Evolutionary conservation across 108 stramenopile genomes (phyloP).

Genomic region (Conticribra guillardii): DNA sequence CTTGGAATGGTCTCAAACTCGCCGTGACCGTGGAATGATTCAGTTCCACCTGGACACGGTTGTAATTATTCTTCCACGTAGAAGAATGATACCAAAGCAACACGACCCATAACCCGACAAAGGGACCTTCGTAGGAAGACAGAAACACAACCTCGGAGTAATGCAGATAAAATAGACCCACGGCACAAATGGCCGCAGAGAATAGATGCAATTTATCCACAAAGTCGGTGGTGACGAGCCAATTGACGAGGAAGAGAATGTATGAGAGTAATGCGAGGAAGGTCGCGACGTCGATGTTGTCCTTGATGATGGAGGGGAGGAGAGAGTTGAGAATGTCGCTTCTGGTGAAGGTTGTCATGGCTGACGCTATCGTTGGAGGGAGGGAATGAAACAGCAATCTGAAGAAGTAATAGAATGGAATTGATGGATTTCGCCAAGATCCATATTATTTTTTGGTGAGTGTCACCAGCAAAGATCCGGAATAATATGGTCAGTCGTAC

Average conservation of each 20-base stretch:
- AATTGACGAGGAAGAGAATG: constrained; percentile 44
- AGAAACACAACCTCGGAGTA: constrained; percentile 42
- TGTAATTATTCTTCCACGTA: constrained; percentile 41
- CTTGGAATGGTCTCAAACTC: constrained; percentile 40
- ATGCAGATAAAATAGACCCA: constrained; percentile 47
- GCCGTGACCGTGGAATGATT: constrained; percentile 18
- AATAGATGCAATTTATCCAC: constrained; percentile 45
- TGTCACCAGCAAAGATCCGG: too few relatives aligned
- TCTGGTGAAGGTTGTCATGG: background rate
- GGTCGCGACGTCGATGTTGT: constrained; percentile 26
- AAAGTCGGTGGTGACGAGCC: constrained; percentile 53
- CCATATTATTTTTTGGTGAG: too few relatives aligned
- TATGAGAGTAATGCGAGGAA: constrained; percentile 42
- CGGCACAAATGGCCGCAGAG: constrained; percentile 26
- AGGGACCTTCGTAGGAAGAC: constrained; percentile 25
- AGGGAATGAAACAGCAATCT: background rate
- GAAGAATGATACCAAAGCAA: constrained; percentile 41
- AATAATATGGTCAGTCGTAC: too few relatives aligned
- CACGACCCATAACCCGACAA: constrained; percentile 29
- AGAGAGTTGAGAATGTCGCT: constrained; percentile 17
- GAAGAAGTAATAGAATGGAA: too few relatives aligned
- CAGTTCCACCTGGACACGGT: constrained; percentile 18
- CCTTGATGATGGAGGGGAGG: constrained; percentile 28
- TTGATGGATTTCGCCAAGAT: too few relatives aligned
- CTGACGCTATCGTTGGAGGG: background rate